Evolutionary conservation across 2,329 filamentous ascomycete genomes (phyloP), one percentile per base, ranked within the genome.

Genomic region (Cytospora chrysosperma): DNA sequence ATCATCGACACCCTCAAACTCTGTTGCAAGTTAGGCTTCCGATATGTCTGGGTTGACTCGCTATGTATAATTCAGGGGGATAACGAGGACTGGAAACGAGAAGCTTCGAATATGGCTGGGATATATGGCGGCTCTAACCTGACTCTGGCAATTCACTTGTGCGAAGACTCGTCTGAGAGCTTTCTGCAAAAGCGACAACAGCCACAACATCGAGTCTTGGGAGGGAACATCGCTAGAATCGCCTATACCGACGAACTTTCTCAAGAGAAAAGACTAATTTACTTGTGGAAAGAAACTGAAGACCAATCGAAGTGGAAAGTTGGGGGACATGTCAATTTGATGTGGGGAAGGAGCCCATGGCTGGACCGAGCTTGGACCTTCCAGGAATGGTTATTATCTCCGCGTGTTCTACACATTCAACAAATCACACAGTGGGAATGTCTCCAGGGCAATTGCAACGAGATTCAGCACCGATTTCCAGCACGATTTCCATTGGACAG

Each of bases 41-140:
- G 37, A 12, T 56, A 62, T 27, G n/a, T 62, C n/a, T 62, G 60
- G 60, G 24, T 57, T n/a, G 60, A 62, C 32, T 28, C 53, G 3
- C 51, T 61, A 9, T 61, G 58, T 19, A 61, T 61, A 13, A 19
- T 53, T 12, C 58, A 61, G 34, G 50, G 52, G 12, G 60, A 62
- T 34, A n/a, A 30, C 21, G 54, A 57, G 2, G 60, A 62, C 27
- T 62, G 60, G 60, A 2, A 21, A 21, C 27, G 21, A 21, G 40
- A 62, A 26, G 47, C 60, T 2, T 56, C 60, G 3, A 52, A 30
- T 28, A 62, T 62, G 60, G 50, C 26, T n/a, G 53, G 17, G 9
- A 26, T 62, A 19, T 62, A 62, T 19, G 13, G 28, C 30, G 21
- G 52, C 7, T 40, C 60, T 6, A 12, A 21, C n/a, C 19, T 62